A percentile compares a stretch with the other conserved stretches of the same genome.
phyloP scores from a whole-genome alignment of 495 filamentous ascomycete genomes.

The Clohesyomyces aquaticus region DNA sequence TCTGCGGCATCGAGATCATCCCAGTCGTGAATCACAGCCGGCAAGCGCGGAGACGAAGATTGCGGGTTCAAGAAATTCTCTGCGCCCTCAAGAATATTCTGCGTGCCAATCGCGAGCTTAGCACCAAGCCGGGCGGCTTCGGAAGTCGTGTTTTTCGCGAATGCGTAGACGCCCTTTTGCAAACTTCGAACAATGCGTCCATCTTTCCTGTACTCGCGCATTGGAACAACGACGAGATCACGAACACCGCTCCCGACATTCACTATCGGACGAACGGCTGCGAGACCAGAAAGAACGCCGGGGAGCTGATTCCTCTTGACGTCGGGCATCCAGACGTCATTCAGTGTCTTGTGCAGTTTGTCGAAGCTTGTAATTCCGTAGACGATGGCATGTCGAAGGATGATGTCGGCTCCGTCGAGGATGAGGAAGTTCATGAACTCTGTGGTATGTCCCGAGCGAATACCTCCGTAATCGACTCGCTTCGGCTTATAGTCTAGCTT shows the following conservation, averaged over 20 bases:
- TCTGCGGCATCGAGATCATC: conserved; percentile 67
- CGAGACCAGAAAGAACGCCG: conserved; percentile 85
- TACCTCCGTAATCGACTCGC: conserved; percentile 87
- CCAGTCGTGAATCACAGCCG: conserved; percentile 52
- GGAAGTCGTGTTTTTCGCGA: conserved; percentile 88
- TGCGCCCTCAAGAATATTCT: conserved; percentile 83
- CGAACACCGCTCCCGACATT: conserved; percentile 86
- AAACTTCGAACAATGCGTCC: conserved; percentile 90
- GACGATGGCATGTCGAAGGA: conserved; percentile 83
- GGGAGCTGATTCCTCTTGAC: conserved; percentile 89
- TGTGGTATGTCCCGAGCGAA: conserved; percentile 96
- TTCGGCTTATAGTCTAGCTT: conserved; percentile 98
- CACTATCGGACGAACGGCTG: conserved; percentile 82
- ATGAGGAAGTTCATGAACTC: conserved; percentile 99
- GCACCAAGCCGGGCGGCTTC: conserved; percentile 92
- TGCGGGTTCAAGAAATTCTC: conserved; percentile 69
- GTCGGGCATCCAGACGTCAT: conserved; percentile 97
- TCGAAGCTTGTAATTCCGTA: conserved; percentile 92
- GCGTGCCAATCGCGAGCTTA: conserved; percentile 92
- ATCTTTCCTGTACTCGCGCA: conserved; percentile 91
- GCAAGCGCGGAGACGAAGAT: conserved; percentile 37
- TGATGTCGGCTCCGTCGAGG: conserved; percentile 84
- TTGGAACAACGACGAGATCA: conserved; percentile 84
- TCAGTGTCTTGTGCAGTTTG: conserved; percentile 80
- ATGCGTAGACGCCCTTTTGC: conserved; percentile 83